Conservation (phyloP, 2,329 filamentous ascomycete species). For the Diatrype stigma region DNA sequence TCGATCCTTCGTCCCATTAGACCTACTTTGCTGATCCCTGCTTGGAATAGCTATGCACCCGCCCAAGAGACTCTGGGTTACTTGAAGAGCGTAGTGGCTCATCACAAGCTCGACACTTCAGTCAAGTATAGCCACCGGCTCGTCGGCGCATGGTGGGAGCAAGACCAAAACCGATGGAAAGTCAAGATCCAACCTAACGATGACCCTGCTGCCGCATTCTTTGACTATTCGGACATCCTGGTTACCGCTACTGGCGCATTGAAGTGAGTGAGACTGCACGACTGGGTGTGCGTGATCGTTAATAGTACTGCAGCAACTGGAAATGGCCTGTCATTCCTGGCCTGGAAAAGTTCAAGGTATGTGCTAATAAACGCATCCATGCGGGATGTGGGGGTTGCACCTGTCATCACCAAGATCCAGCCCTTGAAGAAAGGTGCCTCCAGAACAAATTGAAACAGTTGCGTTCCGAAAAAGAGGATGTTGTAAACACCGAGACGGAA, state of each 20-base stretch:
- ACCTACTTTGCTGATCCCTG: no score
- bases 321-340: constrained; percentile 12
- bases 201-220: constrained; percentile 1
- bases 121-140: constrained; percentile 8
- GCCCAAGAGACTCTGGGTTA: constrained; percentile 7
- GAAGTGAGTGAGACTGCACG: no score
- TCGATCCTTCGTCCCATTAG: no score
- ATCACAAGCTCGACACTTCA: constrained; percentile 8
- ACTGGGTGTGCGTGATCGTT: no score
- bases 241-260: constrained; percentile 30
- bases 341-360: constrained; percentile 9
- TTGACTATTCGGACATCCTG: constrained; percentile 16
- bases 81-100: constrained; percentile 7
- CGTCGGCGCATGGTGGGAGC: constrained; percentile 12
- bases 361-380: constrained; percentile 5
- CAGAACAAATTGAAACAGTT: no score
- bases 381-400: no score
- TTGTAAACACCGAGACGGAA: no score
- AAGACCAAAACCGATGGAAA: constrained; percentile 15
- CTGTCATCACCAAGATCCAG: no score
- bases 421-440: no score
- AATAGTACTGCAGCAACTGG: no score
- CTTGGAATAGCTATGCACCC: neutral
- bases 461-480: no score
- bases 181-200: constrained; percentile 10